Base-by-base conservation (phyloP, 2,329 filamentous ascomycete species). In the Fusarium sacchari region DNA sequence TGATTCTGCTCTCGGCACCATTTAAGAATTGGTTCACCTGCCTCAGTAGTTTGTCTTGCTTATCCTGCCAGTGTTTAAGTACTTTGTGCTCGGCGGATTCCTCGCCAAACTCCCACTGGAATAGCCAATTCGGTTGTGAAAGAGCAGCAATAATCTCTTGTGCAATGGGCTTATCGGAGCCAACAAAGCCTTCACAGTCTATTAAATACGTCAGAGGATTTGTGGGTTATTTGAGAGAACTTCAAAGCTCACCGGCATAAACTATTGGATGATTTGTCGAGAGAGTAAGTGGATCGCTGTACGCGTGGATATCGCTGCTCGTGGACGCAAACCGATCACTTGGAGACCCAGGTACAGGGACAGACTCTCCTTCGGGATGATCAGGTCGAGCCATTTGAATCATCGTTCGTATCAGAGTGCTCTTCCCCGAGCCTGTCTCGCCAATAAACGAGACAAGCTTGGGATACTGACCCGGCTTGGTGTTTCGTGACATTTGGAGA, bases 401-500 rank as follows among this genome's bases (percentile, higher is more conserved):
- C 63, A 73, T 71, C 0, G 53, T 57, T 5, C 64, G 53, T 26
- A 73, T 73, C 9, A 73, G 18, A 7, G 70, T 73, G 37, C 70
- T 73, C 14, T 73, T 73, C 0, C 67, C 70, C 0, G 70, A 71
- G 4, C 70, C 70, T 1, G 70, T 73, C 14, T 70, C 68, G 7
- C 70, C 70, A 18, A 71, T 61, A 20, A 73, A 73, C 3, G 70
- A 73, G 12, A 73, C 57, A 26, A 73, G 15, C 5, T 65, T 73
- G 3, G 70, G 70, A n/a, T 61, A 71, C 6, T 65, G 67, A 20
- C 37, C 53, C 4, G 24, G 52, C 22, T 7, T 20, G 10, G 1
- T 0, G 4, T n/a, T 30, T 30, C 34, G 37, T 0, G 43, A 46
- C 37, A 34, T 40, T 4, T 58, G 52, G 1, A 67, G 20, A 0